phyloP scores from a whole-genome alignment of 2,329 filamentous ascomycete genomes.

The Alternaria sp. region DNA sequence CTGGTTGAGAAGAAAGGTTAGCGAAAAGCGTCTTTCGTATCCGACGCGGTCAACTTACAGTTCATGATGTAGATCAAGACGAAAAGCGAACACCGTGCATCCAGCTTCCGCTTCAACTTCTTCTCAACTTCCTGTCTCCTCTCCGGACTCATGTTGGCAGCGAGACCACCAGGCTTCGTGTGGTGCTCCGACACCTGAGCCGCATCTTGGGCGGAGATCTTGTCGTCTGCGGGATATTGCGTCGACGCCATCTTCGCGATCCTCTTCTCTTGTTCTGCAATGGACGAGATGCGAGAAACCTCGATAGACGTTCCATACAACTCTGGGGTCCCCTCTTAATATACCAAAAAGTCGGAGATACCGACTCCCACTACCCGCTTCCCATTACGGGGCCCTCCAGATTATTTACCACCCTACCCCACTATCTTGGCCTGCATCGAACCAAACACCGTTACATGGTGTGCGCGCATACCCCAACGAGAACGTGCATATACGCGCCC shows the following conservation, averaged over 20 bases:
- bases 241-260: slow-evolving; percentile 13
- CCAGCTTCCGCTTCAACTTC: slow-evolving; percentile 46
- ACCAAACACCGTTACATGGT: slow-evolving; percentile 13
- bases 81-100: slow-evolving; percentile 43
- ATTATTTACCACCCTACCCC: slow-evolving; percentile 11
- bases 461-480: not conserved
- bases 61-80: slow-evolving; percentile 52
- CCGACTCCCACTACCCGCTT: not conserved
- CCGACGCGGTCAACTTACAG: slow-evolving; percentile 8
- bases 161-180: slow-evolving; percentile 20
- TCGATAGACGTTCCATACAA: not conserved
- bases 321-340: slow-evolving; percentile 9
- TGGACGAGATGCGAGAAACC: not conserved
- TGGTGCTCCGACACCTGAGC: slow-evolving; percentile 15
- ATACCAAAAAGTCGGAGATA: slow-evolving; percentile 1
- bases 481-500: not conserved
- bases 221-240: slow-evolving; percentile 15
- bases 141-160: slow-evolving; percentile 42
- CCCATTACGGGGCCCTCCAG: slow-evolving; percentile 8
- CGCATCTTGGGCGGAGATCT: slow-evolving; percentile 13
- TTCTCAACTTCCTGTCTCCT: slow-evolving; percentile 43
- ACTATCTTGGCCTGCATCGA: slow-evolving; percentile 6
- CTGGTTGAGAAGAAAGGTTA: not conserved
- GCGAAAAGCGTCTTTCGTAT: slow-evolving; percentile 17
- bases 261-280: not conserved